phyloP scores from a whole-genome alignment of 805 yeast species.

The Pichia eremophila region DNA sequence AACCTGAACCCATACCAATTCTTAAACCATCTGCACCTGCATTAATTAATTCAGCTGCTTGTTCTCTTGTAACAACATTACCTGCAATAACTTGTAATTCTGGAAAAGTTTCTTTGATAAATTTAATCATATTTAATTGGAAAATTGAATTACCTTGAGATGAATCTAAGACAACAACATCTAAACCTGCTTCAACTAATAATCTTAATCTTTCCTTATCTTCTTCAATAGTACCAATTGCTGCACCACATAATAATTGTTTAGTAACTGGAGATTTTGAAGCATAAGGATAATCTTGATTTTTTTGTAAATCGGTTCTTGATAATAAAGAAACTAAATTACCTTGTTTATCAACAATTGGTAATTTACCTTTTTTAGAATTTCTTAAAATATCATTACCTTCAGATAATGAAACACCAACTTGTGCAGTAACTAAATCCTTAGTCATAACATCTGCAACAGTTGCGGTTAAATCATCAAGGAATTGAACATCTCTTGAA shows the following conservation, averaged over 20 bases:
- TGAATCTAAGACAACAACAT: constrained; percentile 91
- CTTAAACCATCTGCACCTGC: constrained; percentile 98
- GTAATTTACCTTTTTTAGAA: constrained; percentile 96
- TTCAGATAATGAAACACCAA: constrained; percentile 72
- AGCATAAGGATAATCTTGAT: constrained; percentile 86
- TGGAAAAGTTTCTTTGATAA: constrained; percentile 76
- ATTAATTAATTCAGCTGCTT: constrained; percentile 88
- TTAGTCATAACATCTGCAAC: constrained; percentile 84
- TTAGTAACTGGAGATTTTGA: constrained; percentile 88
- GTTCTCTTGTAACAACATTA: constrained; percentile 97
- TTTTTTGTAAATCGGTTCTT: constrained; percentile 95
- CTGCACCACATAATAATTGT: constrained; percentile 97
- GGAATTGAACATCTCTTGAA: constrained; percentile 94
- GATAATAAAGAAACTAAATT: constrained; percentile 81
- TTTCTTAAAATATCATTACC: constrained; percentile 87
- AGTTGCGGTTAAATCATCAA: constrained; percentile 54
- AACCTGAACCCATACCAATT: constrained; percentile 99
- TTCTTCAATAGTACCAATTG: constrained; percentile 87
- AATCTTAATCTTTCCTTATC: constrained; percentile 77
- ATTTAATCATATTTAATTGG: constrained; percentile 89
- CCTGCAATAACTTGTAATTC: constrained; percentile 89
- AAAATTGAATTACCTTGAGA: constrained; percentile 95
- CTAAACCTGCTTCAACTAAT: constrained; percentile 93
- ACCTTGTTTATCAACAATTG: constrained; percentile 73
- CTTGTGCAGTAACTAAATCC: constrained; percentile 72